Base-by-base conservation (phyloP, 2,329 filamentous ascomycete genomes). In the Colletotrichum tropicicola region DNA sequence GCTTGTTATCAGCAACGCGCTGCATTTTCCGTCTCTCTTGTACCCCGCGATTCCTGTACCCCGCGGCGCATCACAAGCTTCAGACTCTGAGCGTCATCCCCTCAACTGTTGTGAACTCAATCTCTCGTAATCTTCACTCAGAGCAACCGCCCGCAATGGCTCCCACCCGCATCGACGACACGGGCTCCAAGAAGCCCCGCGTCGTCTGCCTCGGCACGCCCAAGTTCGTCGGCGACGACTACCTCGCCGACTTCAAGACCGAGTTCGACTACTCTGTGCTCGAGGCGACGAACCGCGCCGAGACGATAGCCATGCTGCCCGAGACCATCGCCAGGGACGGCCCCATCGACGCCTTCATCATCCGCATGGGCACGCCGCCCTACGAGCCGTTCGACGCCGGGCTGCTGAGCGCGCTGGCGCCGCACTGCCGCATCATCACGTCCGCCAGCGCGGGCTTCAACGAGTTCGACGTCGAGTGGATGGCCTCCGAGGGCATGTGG, bases 341-440 rank as follows among this genome's bases (percentile, higher is more conserved):
- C 0, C 80, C 81, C 0, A 77, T 83, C 25, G 79, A 83, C 47
- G 83, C 79, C 0, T 79, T 85, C 56, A 75, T 85, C 54, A 76
- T 85, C 60, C 78, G 80, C n/a, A 83, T 85, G 78, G 83, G 82
- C 10, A 82, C 81, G 2, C 73, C 74, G 9, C 79, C 81, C 0
- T 85, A 80, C 56, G 82, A 84, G 56, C 83, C 83, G 0, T 84
- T 86, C 59, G 77, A 85, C 62, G 73, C 77, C n/a, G 79, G 77
- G 4, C 70, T 86, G 4, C 73, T 85, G 2, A 55, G 65, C 5
- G 68, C 73, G 3, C 73, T 85, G 10, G 65, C 74, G 1, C 82
- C 83, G 0, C 57, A 74, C 17, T 83, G 79, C 59, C 77, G 78
- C 56, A 80, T 85, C 58, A 79, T 85, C 30, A 72, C 76, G 4